phyloP scores from a whole-genome alignment of 106 monocot species.

The Allium fistulosum region DNA sequence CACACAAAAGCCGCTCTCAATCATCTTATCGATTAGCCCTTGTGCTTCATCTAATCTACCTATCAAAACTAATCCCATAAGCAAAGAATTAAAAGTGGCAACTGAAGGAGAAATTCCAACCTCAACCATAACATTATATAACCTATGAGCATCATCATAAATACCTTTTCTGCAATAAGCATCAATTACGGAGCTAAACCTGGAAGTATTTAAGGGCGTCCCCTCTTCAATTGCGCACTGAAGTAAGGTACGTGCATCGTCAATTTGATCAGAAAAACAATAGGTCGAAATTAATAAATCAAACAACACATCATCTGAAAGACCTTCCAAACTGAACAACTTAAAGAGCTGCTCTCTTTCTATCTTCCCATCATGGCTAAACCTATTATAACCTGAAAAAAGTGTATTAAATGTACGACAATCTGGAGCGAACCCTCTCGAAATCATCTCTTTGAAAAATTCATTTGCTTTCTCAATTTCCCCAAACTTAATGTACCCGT shows the following conservation, averaged over 20 bases:
- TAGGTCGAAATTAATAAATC: conserved; percentile 49
- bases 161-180: conserved; percentile 59
- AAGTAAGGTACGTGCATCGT: conserved; percentile 47
- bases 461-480: conserved; percentile 37
- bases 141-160: conserved; percentile 50
- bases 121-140: conserved; percentile 45
- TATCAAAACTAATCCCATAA: conserved; percentile 55
- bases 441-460: conserved; percentile 48
- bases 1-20: conserved; percentile 41
- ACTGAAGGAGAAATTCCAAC: conserved; percentile 47
- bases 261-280: conserved; percentile 58
- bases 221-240: conserved; percentile 21
- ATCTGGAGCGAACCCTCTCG: conserved; percentile 54
- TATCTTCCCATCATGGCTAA: conserved; percentile 12
- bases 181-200: conserved; percentile 64
- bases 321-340: neutral
- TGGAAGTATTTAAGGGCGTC: conserved; percentile 19
- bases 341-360: neutral
- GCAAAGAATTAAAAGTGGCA: conserved; percentile 59
- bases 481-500: conserved; percentile 78
- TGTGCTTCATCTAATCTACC: conserved; percentile 53
- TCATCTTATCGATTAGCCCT: conserved; percentile 49
- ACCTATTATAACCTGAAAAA: conserved; percentile 48
- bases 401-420: conserved; percentile 78
- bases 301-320: conserved; percentile 10